Percentiles rank a stretch among this genome's conserved stretches.
Evolutionary conservation across 2,329 filamentous ascomycete genomes (phyloP).

Genomic region (Dactylellina parvicollis): DNA sequence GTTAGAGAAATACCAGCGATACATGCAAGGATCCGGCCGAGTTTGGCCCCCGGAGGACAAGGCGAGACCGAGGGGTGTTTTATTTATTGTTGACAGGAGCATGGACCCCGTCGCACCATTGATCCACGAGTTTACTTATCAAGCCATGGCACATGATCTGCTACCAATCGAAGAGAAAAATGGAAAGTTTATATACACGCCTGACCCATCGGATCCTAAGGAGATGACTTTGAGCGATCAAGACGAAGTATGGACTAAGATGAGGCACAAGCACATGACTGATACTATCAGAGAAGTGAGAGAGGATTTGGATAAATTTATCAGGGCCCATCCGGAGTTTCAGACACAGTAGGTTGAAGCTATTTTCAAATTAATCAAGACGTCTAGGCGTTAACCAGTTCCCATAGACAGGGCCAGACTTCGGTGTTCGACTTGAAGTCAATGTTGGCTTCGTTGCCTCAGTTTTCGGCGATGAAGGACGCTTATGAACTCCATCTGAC

Average conservation of each 20-base stretch:
- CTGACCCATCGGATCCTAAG: conserved; percentile 75
- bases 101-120: conserved; percentile 91
- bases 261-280: conserved; percentile 96
- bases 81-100: conserved; percentile 88
- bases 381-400: conserved; percentile 29
- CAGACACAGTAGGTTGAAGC: conserved; percentile 69
- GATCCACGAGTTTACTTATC: conserved; percentile 96
- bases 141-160: conserved; percentile 96
- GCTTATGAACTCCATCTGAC: conserved; percentile 92
- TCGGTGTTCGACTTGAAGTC: conserved; percentile 92
- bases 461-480: conserved; percentile 96
- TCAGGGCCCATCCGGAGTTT: conserved; percentile 91
- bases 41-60: conserved; percentile 42
- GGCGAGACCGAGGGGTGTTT: conserved; percentile 78
- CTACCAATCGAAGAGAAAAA: conserved; percentile 87
- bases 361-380: conserved; percentile 30
- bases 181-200: conserved; percentile 81
- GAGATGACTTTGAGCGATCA: conserved; percentile 91
- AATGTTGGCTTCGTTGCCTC: conserved; percentile 92
- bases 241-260: conserved; percentile 94
- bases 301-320: conserved; percentile 90
- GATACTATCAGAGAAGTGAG: conserved; percentile 94
- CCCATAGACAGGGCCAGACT: conserved; percentile 71
- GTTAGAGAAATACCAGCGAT: conserved; percentile 82
- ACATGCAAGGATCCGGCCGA: conserved; percentile 58